Conservation (phyloP, 2,329 filamentous ascomycete species). For the Neopestalotiopsis sp. region DNA sequence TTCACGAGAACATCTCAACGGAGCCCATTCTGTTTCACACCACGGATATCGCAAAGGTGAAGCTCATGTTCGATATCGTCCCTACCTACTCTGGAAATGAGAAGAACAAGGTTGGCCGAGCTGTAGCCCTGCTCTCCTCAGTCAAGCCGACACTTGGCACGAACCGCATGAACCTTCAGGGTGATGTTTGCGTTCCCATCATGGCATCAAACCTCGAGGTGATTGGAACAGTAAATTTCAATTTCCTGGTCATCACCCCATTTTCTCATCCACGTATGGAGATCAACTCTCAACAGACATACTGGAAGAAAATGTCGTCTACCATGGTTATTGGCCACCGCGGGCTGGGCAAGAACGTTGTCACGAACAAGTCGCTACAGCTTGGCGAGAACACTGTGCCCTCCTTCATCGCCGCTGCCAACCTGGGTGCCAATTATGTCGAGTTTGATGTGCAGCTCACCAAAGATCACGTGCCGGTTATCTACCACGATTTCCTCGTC, state of each 20-base stretch:
- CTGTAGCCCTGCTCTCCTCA: constrained; percentile 84
- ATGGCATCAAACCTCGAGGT: constrained; percentile 85
- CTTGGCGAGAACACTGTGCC: constrained; percentile 95
- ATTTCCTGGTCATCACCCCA: constrained; percentile 92
- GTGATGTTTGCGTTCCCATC: constrained; percentile 91
- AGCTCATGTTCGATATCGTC: constrained; percentile 91
- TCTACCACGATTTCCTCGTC: constrained; percentile 98
- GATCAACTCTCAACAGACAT: constrained; percentile 87
- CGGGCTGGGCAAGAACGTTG: constrained; percentile 88
- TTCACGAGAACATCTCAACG: constrained; percentile 91
- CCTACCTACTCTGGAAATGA: constrained; percentile 92
- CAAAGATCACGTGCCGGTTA: constrained; percentile 98
- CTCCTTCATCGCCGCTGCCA: constrained; percentile 95
- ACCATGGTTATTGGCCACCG: constrained; percentile 81
- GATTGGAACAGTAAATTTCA: constrained; percentile 95
- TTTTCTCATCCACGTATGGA: constrained; percentile 95
- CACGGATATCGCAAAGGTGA: constrained; percentile 78
- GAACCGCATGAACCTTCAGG: constrained; percentile 89
- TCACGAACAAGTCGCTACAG: constrained; percentile 84
- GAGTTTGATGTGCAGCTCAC: constrained; percentile 93
- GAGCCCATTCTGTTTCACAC: constrained; percentile 93
- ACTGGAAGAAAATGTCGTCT: constrained; percentile 91
- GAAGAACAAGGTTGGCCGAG: constrained; percentile 87
- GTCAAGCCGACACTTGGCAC: constrained; percentile 83
- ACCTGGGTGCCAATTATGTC: constrained; percentile 80